A percentile compares a stretch with the other conserved stretches of the same genome.
These are phyloP conservation scores for Ophiostoma sp. DNA, from an alignment of 2,329 filamentous ascomycete genomes.

Conservation along the genomic window DNA sequence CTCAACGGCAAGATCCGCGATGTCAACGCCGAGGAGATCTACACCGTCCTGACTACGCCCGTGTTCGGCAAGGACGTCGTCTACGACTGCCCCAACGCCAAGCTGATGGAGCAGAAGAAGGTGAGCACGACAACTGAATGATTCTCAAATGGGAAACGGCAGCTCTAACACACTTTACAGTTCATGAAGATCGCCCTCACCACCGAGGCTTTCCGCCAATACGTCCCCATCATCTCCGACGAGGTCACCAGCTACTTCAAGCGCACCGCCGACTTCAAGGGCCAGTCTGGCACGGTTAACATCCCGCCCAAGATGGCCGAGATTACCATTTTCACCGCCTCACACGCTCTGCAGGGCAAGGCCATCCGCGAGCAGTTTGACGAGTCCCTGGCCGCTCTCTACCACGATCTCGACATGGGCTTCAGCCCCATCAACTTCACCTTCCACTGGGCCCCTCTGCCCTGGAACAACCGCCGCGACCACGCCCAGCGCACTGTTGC, in stretches of 20 bases:
- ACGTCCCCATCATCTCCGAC: slow-evolving; percentile 70
- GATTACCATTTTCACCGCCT: slow-evolving; percentile 80
- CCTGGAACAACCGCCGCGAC: slow-evolving; percentile 73
- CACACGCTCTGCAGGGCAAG: slow-evolving; percentile 71
- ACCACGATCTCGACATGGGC: slow-evolving; percentile 78
- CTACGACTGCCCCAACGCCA: slow-evolving; percentile 81
- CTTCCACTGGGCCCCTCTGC: slow-evolving; percentile 75
- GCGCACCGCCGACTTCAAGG: slow-evolving; percentile 56
- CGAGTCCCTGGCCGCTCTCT: slow-evolving; percentile 71
- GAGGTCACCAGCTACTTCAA: slow-evolving; percentile 69
- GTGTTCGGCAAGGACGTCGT: slow-evolving; percentile 76
- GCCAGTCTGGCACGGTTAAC: slow-evolving; percentile 60
- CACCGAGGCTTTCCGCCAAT: slow-evolving; percentile 60
- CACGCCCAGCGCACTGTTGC: slow-evolving; percentile 71
- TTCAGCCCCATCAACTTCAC: slow-evolving; percentile 82
- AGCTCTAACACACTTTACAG: slow-evolving; percentile 36
- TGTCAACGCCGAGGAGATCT: slow-evolving; percentile 57
- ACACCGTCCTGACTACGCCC: slow-evolving; percentile 51
- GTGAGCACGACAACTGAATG: slow-evolving; percentile 39
- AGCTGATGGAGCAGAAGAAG: slow-evolving; percentile 89
- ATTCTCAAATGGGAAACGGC: no score
- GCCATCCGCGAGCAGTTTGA: slow-evolving; percentile 72
- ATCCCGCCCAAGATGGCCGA: slow-evolving; percentile 69
- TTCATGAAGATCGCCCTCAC: slow-evolving; percentile 73
- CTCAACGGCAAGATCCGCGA: slow-evolving; percentile 56